Conservation (phyloP, 2,329 filamentous ascomycete genomes). For the Stachybotrys chartarum region DNA sequence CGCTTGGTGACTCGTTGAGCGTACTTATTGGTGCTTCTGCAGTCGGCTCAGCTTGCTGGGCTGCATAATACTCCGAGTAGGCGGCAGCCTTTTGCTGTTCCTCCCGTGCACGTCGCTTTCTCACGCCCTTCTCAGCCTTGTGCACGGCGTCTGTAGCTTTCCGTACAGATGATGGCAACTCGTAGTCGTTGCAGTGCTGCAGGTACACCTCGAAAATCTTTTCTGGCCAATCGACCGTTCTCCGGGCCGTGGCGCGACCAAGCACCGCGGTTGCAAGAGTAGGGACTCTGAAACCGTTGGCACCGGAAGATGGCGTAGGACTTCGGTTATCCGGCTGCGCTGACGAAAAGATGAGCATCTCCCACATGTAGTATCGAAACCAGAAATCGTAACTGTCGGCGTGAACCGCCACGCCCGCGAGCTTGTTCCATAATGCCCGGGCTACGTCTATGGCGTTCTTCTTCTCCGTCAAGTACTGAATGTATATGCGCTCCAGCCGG, state of each 20-base stretch:
- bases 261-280: constrained; percentile 69
- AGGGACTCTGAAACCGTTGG: constrained; percentile 54
- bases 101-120: constrained; percentile 59
- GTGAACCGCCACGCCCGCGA: constrained; percentile 56
- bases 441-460: constrained; percentile 72
- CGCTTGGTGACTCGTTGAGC: constrained; percentile 27
- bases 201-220: constrained; percentile 67
- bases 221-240: constrained; percentile 68
- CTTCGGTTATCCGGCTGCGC: constrained; percentile 39
- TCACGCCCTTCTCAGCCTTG: constrained; percentile 57
- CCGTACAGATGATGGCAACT: constrained; percentile 68
- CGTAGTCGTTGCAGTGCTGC: constrained; percentile 84
- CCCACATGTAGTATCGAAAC: constrained; percentile 87
- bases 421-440: constrained; percentile 66
- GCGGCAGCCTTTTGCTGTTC: constrained; percentile 51
- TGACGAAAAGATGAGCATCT: constrained; percentile 60
- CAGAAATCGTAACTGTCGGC: constrained; percentile 87
- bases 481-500: constrained; percentile 82
- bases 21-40: constrained; percentile 12
- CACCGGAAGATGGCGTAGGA: constrained; percentile 37
- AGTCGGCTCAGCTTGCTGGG: constrained; percentile 17
- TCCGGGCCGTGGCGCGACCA: constrained; percentile 57
- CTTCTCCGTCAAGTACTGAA: constrained; percentile 84
- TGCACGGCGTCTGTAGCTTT: constrained; percentile 67
- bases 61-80: constrained; percentile 33